Percentiles rank a stretch among this genome's conserved stretches.
Conservation (phyloP, 768 basidiomycete genomes). For the Antrodiella citrinella region DNA sequence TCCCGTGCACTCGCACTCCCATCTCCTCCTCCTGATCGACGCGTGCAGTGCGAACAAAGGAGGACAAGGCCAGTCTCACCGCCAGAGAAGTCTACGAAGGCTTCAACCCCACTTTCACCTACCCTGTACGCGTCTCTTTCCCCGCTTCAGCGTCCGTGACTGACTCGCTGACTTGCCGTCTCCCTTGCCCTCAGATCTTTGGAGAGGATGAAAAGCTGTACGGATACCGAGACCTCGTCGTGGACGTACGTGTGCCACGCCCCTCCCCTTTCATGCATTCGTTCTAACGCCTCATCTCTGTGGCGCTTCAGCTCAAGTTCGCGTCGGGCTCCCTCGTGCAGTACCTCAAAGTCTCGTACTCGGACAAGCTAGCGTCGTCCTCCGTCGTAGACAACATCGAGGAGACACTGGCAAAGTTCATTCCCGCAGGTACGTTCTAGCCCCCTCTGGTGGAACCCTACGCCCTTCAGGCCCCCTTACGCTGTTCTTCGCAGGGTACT, state of each 20-base stretch:
- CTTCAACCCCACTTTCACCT: slow-evolving; percentile 89
- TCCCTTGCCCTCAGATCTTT: slow-evolving; percentile 60
- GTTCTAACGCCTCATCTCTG: background rate
- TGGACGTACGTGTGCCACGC: slow-evolving; percentile 70
- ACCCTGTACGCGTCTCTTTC: slow-evolving; percentile 56
- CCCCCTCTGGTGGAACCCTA: background rate
- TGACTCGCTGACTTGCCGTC: no score
- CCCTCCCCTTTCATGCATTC: background rate
- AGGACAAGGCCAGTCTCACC: slow-evolving; percentile 51
- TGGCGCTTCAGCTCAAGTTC: slow-evolving; percentile 62
- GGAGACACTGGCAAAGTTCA: slow-evolving; percentile 63
- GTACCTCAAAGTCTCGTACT: slow-evolving; percentile 62
- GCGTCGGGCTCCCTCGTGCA: slow-evolving; percentile 81
- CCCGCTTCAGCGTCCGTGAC: background rate
- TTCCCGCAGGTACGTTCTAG: slow-evolving; percentile 55
- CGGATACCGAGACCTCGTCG: slow-evolving; percentile 77
- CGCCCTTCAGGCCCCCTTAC: background rate
- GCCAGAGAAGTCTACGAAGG: slow-evolving; percentile 52
- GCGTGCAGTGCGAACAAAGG: slow-evolving; percentile 54
- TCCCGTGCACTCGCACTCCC: slow-evolving; percentile 7
- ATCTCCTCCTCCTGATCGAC: slow-evolving; percentile 3
- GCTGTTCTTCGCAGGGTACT: slow-evolving; percentile 66
- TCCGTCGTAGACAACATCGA: slow-evolving; percentile 85
- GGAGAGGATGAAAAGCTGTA: slow-evolving; percentile 96
- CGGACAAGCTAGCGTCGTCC: slow-evolving; percentile 54